Conservation (phyloP, 345 rosid genomes). For the Populus ilicifolia region DNA sequence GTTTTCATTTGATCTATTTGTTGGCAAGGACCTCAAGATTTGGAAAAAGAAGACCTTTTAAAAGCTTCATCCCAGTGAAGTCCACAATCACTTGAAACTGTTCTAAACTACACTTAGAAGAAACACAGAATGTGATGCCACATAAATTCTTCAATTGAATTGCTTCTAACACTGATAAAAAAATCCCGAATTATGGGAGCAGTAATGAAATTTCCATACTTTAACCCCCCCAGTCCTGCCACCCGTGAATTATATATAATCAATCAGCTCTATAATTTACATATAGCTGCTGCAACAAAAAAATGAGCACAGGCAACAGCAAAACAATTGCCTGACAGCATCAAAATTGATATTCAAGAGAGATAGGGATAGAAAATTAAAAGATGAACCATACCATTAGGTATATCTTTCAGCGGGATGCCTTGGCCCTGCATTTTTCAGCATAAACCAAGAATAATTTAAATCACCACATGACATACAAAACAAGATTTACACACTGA, state of each 20-base stretch:
- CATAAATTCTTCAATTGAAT: no score
- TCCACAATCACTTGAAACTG: neutral
- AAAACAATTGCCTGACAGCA: neutral
- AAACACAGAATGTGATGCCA: no score
- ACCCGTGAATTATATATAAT: no score
- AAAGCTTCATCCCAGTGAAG: neutral
- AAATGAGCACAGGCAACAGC: neutral
- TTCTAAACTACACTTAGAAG: neutral
- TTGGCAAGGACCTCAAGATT: neutral
- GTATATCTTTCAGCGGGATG: slow-evolving; percentile 83
- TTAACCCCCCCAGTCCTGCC: no score
- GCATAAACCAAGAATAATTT: slow-evolving; percentile 18
- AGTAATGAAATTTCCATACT: no score
- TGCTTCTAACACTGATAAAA: no score
- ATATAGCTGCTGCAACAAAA: neutral
- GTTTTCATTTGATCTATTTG: neutral
- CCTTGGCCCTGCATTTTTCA: slow-evolving; percentile 74
- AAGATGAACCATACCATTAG: slow-evolving; percentile 57
- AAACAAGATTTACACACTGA: neutral
- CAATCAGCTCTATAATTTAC: no score
- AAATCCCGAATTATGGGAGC: no score
- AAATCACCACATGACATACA: slow-evolving; percentile 6
- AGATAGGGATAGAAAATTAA: no score
- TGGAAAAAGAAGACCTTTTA: neutral
- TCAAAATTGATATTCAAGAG: neutral